Conservation (phyloP, 1,139 yeast genomes). For the Pichiaceae sp. region DNA sequence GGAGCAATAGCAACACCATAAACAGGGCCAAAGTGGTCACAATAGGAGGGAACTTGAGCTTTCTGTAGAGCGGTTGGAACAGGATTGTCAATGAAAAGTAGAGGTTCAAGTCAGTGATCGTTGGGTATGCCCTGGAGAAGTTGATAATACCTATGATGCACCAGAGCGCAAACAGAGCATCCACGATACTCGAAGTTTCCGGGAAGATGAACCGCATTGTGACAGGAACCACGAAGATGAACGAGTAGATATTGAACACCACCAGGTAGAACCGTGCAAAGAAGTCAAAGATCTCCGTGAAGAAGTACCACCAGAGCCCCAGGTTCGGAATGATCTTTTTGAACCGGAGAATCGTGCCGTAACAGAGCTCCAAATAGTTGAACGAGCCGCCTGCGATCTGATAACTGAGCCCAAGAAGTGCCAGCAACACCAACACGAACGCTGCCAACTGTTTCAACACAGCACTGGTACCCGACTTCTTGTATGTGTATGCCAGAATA, state of each 20-base stretch:
- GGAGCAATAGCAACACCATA: conserved; percentile 49
- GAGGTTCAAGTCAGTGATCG: conserved; percentile 75
- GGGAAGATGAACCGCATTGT: conserved; percentile 47
- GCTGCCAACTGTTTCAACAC: conserved; percentile 7
- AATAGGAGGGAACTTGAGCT: conserved; percentile 20
- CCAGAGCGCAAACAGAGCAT: conserved; percentile 62
- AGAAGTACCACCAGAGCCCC: conserved; percentile 98
- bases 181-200: conserved; percentile 21
- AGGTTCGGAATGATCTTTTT: conserved; percentile 73
- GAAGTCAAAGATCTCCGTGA: conserved; percentile 88
- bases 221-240: conserved; percentile 63
- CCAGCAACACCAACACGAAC: conserved; percentile 15
- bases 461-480: conserved; percentile 2
- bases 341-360: conserved; percentile 52
- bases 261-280: conserved; percentile 79
- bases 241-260: conserved; percentile 72
- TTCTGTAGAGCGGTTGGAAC: conserved; percentile 17
- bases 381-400: conserved; percentile 31
- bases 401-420: conserved; percentile 34
- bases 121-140: conserved; percentile 80
- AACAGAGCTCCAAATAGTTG: conserved; percentile 53
- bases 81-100: conserved; percentile 28
- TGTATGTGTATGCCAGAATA: conserved; percentile 24
- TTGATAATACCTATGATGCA: conserved; percentile 58
- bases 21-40: conserved; percentile 17